These are phyloP conservation scores for Spizellomyces sp. DNA, from an alignment of 192 early-diverging fungal species.

Conservation along the genomic window DNA sequence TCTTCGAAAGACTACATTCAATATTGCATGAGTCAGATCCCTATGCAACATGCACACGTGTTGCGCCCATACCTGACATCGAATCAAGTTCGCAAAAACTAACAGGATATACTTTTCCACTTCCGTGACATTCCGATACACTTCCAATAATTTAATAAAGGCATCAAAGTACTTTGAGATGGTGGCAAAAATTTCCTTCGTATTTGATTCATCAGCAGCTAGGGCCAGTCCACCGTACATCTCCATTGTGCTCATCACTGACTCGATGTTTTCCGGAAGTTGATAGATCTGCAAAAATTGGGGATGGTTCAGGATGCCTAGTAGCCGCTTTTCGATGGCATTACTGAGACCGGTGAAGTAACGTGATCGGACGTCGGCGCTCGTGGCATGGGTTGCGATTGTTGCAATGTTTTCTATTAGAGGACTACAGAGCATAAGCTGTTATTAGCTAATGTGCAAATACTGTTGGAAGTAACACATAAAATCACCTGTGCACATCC, in stretches of 20 bases:
- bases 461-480: neutral
- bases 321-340: conserved; percentile 64
- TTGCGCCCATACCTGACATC: conserved; percentile 21
- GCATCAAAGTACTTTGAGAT: conserved; percentile 60
- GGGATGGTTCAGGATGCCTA: conserved; percentile 56
- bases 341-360: conserved; percentile 62
- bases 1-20: conserved; percentile 34
- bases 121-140: conserved; percentile 67
- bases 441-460: neutral
- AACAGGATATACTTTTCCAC: conserved; percentile 66
- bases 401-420: conserved; percentile 66
- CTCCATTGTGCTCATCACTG: conserved; percentile 70
- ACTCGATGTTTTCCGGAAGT: conserved; percentile 48
- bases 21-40: neutral
- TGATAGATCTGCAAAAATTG: conserved; percentile 64
- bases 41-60: no score
- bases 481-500: conserved; percentile 56
- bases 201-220: conserved; percentile 64
- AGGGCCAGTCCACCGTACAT: conserved; percentile 80
- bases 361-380: conserved; percentile 47
- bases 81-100: conserved; percentile 58
- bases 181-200: conserved; percentile 57
- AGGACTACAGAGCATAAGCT: conserved; percentile 34
- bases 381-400: conserved; percentile 58
- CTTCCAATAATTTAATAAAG: conserved; percentile 64